Evolutionary conservation across 495 filamentous ascomycete species (phyloP), one percentile per base, ranked within the genome.

Genomic region (Penicillium mononematosum): DNA sequence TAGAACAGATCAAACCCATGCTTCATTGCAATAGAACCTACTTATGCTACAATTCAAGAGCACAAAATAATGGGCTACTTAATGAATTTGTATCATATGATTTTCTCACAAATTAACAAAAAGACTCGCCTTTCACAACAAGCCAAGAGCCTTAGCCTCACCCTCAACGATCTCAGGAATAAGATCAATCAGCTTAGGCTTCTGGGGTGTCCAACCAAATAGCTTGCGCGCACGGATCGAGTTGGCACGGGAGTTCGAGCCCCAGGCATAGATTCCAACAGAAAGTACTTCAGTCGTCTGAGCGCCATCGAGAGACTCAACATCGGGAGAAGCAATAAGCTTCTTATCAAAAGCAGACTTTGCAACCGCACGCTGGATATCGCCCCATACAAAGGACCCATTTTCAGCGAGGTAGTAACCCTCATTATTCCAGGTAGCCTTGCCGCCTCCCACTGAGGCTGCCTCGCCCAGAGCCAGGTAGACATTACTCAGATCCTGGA

Each of bases 381-480:
- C 82, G 32, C 83, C 85, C 89, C 88, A 94, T 29, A 79, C 77
- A 64, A 89, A 86, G 47, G 83, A 71, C 5, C 85, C 88, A 61
- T 85, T 87, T 69, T 90, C 86, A 36, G 81, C 79, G 56, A 92
- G 82, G 69, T 88, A 93, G 68, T 94, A 92, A 2, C 83, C 89
- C 61, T 87, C 78, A 9, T 78, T 72, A 8, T 85, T 87, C 84
- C 89, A 96, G 14, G 88, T 84, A 38, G 88, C 87, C 22, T 82
- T 75, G 7, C 79, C 78, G 10, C 81, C 84, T 16, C 80, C 81
- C 7, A 63, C 66, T 2, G 81, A 72, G 6, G 87, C 88, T 5
- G 86, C 86, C 50, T 89, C 87, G 9, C 85, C 84, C 32, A 92
- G 75, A 6, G 75, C 69, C 4, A 88, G 68, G 66, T 85, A 92